Conservation (phyloP, 805 yeast genomes). For the Citeromyces nyonsensis region DNA sequence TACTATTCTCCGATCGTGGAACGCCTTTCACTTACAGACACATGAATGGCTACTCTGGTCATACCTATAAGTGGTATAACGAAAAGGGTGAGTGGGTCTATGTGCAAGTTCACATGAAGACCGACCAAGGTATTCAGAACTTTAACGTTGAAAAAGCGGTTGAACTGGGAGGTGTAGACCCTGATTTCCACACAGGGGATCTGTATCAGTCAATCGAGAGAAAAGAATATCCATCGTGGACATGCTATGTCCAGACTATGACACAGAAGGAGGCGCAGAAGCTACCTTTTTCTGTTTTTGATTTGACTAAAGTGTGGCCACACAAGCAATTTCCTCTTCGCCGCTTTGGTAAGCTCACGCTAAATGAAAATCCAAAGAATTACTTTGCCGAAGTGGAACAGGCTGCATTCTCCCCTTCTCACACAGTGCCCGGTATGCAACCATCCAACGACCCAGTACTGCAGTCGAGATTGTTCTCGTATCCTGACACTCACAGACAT, state of each 20-base stretch:
- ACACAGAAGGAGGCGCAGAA: conserved; percentile 66
- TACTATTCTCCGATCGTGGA: conserved; percentile 68
- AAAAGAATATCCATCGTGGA: conserved; percentile 77
- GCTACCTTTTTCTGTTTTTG: conserved; percentile 72
- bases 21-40: conserved; percentile 63
- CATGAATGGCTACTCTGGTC: conserved; percentile 80
- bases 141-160: conserved; percentile 55
- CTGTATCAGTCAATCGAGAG: conserved; percentile 63
- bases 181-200: conserved; percentile 73
- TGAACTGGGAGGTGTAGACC: conserved; percentile 55
- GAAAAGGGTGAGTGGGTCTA: conserved; percentile 63
- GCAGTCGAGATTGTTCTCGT: conserved; percentile 69
- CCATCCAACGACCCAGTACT: conserved; percentile 76
- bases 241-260: conserved; percentile 75
- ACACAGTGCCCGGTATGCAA: conserved; percentile 74
- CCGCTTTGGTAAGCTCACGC: conserved; percentile 63
- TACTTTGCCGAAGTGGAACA: conserved; percentile 83
- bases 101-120: conserved; percentile 61
- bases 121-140: conserved; percentile 39
- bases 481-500: conserved; percentile 78
- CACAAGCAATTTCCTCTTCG: conserved; percentile 77
- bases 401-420: conserved; percentile 75
- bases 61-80: conserved; percentile 70
- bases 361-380: conserved; percentile 76
- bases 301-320: conserved; percentile 88